These are phyloP conservation scores for Aspergillus amoenus DNA, from an alignment of 2,329 filamentous ascomycete species.

Conservation along the genomic window DNA sequence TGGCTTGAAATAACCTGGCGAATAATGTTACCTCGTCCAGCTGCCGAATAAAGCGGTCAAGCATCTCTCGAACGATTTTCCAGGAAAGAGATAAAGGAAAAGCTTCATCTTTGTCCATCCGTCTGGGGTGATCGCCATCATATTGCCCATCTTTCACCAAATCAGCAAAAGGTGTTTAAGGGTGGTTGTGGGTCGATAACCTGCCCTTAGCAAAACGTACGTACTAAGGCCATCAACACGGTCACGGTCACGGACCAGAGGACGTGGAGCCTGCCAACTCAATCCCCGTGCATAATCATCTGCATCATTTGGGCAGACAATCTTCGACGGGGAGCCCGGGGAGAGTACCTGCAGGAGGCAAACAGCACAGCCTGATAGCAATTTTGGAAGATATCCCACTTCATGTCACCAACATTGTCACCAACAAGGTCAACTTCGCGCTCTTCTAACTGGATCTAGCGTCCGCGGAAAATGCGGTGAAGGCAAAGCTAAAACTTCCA, in stretches of 20 bases:
- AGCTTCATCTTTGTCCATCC: background rate
- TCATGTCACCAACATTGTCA: conserved; percentile 6
- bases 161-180: conserved; percentile 13
- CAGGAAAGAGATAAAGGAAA: background rate
- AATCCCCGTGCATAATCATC: conserved; percentile 17
- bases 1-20: background rate
- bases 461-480: conserved; percentile 24
- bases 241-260: conserved; percentile 2
- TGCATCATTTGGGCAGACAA: conserved; percentile 17
- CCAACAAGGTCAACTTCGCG: conserved; percentile 6
- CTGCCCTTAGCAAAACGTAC: background rate
- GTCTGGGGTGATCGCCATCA: conserved; percentile 18
- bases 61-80: background rate
- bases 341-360: conserved; percentile 21
- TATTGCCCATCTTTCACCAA: conserved; percentile 14
- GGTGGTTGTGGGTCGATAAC: conserved; percentile 11
- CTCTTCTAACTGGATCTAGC: conserved; percentile 13
- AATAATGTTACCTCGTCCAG: background rate
- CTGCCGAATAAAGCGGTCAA: background rate
- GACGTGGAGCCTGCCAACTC: conserved; percentile 16
- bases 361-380: conserved; percentile 12
- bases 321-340: background rate
- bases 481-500: conserved; percentile 8
- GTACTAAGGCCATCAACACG: conserved; percentile 4
- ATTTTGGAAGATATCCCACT: conserved; percentile 7